Percentiles rank a stretch among this genome's conserved stretches.
These are phyloP conservation scores for Zygoascus ofunaensis DNA, from an alignment of 805 yeast genomes.

Conservation along the genomic window DNA sequence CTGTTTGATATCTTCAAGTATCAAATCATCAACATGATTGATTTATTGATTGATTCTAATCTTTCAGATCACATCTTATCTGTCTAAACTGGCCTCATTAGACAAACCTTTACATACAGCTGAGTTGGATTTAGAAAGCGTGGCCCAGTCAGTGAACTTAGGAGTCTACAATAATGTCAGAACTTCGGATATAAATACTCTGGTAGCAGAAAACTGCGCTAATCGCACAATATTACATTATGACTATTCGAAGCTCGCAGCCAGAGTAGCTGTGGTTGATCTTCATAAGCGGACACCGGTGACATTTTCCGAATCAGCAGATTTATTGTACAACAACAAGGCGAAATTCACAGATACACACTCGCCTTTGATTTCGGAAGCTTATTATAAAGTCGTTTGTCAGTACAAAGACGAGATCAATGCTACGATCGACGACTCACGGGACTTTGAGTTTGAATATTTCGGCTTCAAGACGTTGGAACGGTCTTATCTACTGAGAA, in stretches of 20 bases:
- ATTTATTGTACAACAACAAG: conserved; percentile 62
- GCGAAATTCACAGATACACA: conserved; percentile 70
- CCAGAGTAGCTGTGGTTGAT: conserved; percentile 90
- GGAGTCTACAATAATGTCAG: conserved; percentile 98
- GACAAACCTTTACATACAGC: not conserved
- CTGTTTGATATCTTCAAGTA: too few species aligned
- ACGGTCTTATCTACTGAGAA: conserved; percentile 68
- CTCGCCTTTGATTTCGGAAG: conserved; percentile 63
- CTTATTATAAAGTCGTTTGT: conserved; percentile 53
- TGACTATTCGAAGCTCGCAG: conserved; percentile 92
- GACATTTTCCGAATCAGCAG: conserved; percentile 69
- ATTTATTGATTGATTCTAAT: not conserved
- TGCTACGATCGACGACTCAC: conserved; percentile 60
- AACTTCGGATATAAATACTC: conserved; percentile 72
- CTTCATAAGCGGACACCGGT: conserved; percentile 91
- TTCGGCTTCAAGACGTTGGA: conserved; percentile 91
- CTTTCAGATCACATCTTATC: not conserved
- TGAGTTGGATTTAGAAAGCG: not conserved
- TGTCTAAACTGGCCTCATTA: conserved; percentile 32
- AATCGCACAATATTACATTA: conserved; percentile 96
- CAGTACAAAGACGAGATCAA: conserved; percentile 58
- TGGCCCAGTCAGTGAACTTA: conserved; percentile 27
- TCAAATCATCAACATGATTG: too few species aligned
- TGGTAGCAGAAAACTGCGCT: conserved; percentile 96
- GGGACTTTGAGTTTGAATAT: conserved; percentile 72